phyloP scores from a whole-genome alignment of 352 stramenopile genomes.

The Phytophthora rubi region DNA sequence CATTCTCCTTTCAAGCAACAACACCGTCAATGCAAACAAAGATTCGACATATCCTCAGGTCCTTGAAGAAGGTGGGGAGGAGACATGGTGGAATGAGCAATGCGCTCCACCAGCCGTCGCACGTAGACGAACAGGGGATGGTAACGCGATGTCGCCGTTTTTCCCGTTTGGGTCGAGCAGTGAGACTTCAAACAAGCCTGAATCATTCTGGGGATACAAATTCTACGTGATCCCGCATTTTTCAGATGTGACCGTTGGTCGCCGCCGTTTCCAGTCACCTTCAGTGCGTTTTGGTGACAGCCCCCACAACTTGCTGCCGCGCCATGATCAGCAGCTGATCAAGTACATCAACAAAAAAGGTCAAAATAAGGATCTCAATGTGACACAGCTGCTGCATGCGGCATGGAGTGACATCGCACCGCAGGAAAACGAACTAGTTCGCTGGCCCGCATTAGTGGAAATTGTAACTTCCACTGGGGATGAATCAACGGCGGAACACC shows the following conservation, averaged over 20 bases:
- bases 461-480: slow-evolving; percentile 45
- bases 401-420: slow-evolving; percentile 72
- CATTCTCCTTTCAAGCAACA: slow-evolving; percentile 2
- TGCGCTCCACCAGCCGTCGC: slow-evolving; percentile 36
- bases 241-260: slow-evolving; percentile 53
- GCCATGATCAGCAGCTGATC: slow-evolving; percentile 71
- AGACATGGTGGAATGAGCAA: slow-evolving; percentile 30
- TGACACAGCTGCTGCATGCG: slow-evolving; percentile 56
- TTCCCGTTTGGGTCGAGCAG: slow-evolving; percentile 34
- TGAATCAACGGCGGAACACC: slow-evolving; percentile 13
- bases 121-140: slow-evolving; percentile 36
- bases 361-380: slow-evolving; percentile 51
- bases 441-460: slow-evolving; percentile 74
- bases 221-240: slow-evolving; percentile 84
- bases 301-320: slow-evolving; percentile 26
- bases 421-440: slow-evolving; percentile 60
- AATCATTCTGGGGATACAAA: slow-evolving; percentile 64
- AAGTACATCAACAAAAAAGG: slow-evolving; percentile 80
- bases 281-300: slow-evolving; percentile 31
- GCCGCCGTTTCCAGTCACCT: slow-evolving; percentile 53
- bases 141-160: slow-evolving; percentile 14
- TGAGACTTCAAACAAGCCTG: slow-evolving; percentile 4
- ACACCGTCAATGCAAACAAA: slow-evolving; percentile 1
- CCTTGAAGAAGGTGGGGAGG: slow-evolving; percentile 13
- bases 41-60: neutral